Evolutionary conservation across 2,329 filamentous ascomycete species (phyloP), one percentile per base, ranked within the genome.

Genomic region (Lasiodiplodia hormozganensis): DNA sequence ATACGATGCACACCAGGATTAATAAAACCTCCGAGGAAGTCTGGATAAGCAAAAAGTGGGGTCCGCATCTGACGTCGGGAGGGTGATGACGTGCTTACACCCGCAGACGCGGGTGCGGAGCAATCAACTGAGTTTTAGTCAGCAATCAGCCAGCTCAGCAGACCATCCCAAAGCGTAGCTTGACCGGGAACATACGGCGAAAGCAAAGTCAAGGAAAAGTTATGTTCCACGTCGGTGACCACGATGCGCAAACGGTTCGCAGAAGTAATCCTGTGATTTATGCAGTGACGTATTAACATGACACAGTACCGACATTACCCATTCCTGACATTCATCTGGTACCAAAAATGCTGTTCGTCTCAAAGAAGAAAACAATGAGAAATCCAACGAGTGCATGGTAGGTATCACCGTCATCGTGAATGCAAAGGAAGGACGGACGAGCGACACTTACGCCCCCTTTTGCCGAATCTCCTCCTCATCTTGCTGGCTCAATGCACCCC

Each of bases 401-500:
- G 54, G 54, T 57, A 57, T 57, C 34, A 21, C n/a, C 40, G 18
- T 18, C 43, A 40, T 58, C 36, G 21, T 43, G 21, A 58, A 58
- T 38, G 40, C 11, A 38, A 52, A 12, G 25, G 38, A 28, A 18
- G 40, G 38, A 40, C 40, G 58, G 58, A n/a, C 58, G 40, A 28
- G 40, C 56, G 40, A 38, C 47, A 64, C 60, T 64, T 64, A 64
- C 60, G 43, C 60, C 60, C 47, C 60, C 60, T 38, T 38, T 64
- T 25, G 18, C 31, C 23, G 60, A 7, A 64, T 52, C 31, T 52
- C 60, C 31, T 38, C 60, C 25, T 64, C 60, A 12, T 64, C 60
- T 47, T 64, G 52, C 47, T 52, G n/a, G 7, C 60, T 21, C 31
- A 64, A 11, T 7, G 60, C 60, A 2, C 60, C 60, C 40, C 60